Evolutionary conservation across 2,329 filamentous ascomycete genomes (phyloP), one percentile per base, ranked within the genome.

Genomic region (Penicillium janthinellum): DNA sequence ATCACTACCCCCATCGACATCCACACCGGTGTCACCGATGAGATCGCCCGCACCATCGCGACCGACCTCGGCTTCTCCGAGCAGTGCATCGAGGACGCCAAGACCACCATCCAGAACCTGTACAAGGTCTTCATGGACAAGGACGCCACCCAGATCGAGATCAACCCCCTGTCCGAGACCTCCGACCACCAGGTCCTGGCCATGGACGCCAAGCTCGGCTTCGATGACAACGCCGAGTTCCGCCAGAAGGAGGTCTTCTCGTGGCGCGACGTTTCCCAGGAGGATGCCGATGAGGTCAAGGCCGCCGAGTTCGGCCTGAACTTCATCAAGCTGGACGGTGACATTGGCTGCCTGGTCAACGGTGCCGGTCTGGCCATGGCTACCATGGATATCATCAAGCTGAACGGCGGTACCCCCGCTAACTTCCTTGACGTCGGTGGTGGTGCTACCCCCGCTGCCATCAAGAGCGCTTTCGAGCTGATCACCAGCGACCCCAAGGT

Each of bases 311-410:
- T 82, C 69, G 92, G 92, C 73, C 88, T 99, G 70, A 99, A 99
- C 88, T 99, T 99, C 84, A 99, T 99, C 86, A 99, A 99, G 88
- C 90, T 99, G 63, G 95, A 98, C 76, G 95, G 95, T 77, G 95
- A 99, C 78, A 99, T 99, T 77, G 95, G 95, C 81, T 99, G 95
- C 84, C 86, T 98, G 62, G 95, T 99, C 83, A 99, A 99, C 83
- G 95, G 95, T 78, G 95, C 95, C 73, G 95, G 95, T 83, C 90
- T 99, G 69, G 95, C 95, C 81, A 99, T 99, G 95, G 95, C 95
- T 65, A 99, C 95, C 78, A 99, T 99, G 95, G 95, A 99, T 81
- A 98, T 99, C 80, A 99, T 99, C 87, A 98, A 99, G 88, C 87
- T 99, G 65, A 99, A 98, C 82, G 95, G 95, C 71, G 95, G 95